phyloP scores from a whole-genome alignment of 805 yeast genomes.

The Pichia membranifaciens region DNA sequence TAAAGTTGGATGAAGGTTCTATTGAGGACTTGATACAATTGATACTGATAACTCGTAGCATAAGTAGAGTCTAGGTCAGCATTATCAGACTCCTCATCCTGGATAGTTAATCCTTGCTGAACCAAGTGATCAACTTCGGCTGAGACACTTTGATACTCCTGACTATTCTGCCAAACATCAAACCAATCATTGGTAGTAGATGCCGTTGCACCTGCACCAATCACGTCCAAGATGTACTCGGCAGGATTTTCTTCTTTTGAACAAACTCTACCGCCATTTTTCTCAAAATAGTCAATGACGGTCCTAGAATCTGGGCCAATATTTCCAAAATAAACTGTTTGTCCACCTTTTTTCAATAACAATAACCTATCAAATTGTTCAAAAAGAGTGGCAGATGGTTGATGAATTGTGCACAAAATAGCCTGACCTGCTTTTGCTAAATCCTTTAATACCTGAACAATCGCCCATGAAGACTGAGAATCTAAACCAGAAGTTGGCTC shows the following conservation, averaged over 20 bases:
- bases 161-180: slow-evolving; percentile 48
- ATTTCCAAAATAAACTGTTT: slow-evolving; percentile 50
- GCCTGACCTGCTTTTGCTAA: slow-evolving; percentile 51
- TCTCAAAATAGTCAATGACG: slow-evolving; percentile 42
- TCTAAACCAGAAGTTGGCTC: slow-evolving; percentile 60
- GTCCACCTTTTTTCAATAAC: slow-evolving; percentile 46
- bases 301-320: slow-evolving; percentile 40
- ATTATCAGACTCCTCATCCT: slow-evolving; percentile 11
- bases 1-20: slow-evolving; percentile 39
- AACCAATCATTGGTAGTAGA: slow-evolving; percentile 54
- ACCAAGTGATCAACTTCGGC: slow-evolving; percentile 27
- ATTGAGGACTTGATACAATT: slow-evolving; percentile 30
- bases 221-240: slow-evolving; percentile 65
- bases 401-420: slow-evolving; percentile 52
- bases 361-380: slow-evolving; percentile 37
- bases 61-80: slow-evolving; percentile 21
- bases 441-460: slow-evolving; percentile 44
- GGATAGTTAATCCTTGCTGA: slow-evolving; percentile 13
- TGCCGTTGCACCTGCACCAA: slow-evolving; percentile 81
- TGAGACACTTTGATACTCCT: slow-evolving; percentile 24
- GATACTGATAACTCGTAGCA: slow-evolving; percentile 43
- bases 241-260: slow-evolving; percentile 61
- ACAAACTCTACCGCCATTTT: slow-evolving; percentile 61
- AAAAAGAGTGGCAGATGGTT: slow-evolving; percentile 43
- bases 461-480: slow-evolving; percentile 56